phyloP scores from a whole-genome alignment of 495 filamentous ascomycete species.

The Acidomyces sp. region DNA sequence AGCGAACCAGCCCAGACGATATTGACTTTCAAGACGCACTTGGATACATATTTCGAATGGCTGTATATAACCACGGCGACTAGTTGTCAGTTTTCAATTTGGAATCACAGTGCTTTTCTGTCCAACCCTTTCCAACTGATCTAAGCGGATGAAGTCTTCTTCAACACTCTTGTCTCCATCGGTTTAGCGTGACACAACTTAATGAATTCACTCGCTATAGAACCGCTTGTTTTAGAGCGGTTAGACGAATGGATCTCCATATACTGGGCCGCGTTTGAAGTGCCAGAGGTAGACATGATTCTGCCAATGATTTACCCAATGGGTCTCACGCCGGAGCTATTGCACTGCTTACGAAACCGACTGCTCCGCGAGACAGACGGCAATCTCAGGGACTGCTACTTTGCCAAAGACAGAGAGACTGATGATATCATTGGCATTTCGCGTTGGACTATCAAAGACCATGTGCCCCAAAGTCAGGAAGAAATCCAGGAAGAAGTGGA shows the following conservation, averaged over 20 bases:
- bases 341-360: neutral
- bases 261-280: conserved; percentile 7
- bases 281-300: conserved; percentile 3
- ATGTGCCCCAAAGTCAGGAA: neutral
- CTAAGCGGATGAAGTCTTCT: no score
- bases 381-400: conserved; percentile 8
- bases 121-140: no score
- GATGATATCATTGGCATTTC: conserved; percentile 7
- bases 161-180: no score
- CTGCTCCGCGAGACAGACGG: neutral
- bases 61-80: no score
- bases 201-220: conserved; percentile 1
- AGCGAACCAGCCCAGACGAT: no score
- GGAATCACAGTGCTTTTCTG: no score
- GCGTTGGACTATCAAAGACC: neutral
- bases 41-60: no score
- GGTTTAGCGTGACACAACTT: no score
- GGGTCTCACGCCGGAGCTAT: conserved; percentile 3
- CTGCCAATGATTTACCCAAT: conserved; percentile 6
- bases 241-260: conserved; percentile 11
- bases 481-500: conserved; percentile 2
- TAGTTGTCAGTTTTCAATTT: no score
- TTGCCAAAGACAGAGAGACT: conserved; percentile 6
- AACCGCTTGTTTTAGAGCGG: conserved; percentile 1
- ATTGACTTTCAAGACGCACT: no score